Evolutionary conservation across 352 stramenopile species (phyloP), one percentile per base, ranked within the genome.

Genomic region (Phytopythium litorale): DNA sequence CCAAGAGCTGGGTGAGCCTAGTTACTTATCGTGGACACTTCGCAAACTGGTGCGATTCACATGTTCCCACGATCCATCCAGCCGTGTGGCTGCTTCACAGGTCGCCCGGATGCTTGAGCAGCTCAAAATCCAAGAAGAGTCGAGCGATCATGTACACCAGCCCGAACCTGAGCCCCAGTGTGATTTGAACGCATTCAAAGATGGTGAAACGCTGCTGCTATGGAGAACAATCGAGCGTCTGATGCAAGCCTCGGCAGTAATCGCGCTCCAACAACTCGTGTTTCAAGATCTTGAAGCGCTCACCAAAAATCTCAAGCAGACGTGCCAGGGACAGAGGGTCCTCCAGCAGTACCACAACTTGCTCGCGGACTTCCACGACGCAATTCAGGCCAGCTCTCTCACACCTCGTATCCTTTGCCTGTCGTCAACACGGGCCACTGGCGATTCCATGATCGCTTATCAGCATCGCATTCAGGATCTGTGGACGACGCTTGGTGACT

Each of bases 351-450:
- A n/a, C 12, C 46, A 33, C 23, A 21, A 52, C 9, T 12, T 52
- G 23, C 23, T 52, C 6, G 23, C 12, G 16, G 32, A 40, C 28
- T 42, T 42, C 19, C 32, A 37, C 3, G 4, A 32, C 19, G 9
- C 50, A 11, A 18, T 37, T 18, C 50, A 56, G 12, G 18, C 30
- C 0, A n/a, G 21, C 21, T 28, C 19, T 13, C 15, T 18, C 7
- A 18, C 30, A 5, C 33, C 16, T 33, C 30, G 19, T 11, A 30
- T 58, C 33, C 23, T 58, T 23, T 33, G 52, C 8, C 33, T 58
- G 32, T 58, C 52, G 16, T 58, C 52, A 3, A 58, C 52, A 4
- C 52, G 52, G 45, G 52, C 52, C 25, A 58, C 33, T 1, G 13
- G 32, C 18, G n/a, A 46, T n/a, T 46, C 23, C 37, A 43, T 43